Evolutionary conservation across 2,329 filamentous ascomycete genomes (phyloP).

Genomic region (Aaosphaeria pasadenensis): DNA sequence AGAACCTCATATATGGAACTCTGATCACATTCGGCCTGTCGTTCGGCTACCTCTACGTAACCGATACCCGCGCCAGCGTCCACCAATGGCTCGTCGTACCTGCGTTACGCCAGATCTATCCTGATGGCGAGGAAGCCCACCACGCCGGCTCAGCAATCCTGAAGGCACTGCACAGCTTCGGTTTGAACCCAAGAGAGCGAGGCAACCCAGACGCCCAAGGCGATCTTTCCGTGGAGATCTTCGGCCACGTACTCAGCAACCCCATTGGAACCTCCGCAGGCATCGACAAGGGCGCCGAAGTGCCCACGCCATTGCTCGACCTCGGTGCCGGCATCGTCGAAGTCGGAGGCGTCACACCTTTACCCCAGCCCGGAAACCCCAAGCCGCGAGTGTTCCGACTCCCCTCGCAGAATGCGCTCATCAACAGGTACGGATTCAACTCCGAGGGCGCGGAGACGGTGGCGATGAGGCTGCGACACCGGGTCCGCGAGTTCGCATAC

Average conservation of each 20-base stretch:
- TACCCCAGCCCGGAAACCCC: constrained; percentile 85
- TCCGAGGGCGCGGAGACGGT: constrained; percentile 86
- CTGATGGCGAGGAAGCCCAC: constrained; percentile 90
- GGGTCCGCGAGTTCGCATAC: constrained; percentile 75
- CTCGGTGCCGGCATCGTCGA: constrained; percentile 86
- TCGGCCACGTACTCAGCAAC: constrained; percentile 74
- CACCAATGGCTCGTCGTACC: constrained; percentile 57
- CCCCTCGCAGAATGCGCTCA: constrained; percentile 77
- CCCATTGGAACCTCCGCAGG: constrained; percentile 94
- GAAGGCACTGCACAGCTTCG: constrained; percentile 69
- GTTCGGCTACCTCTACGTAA: constrained; percentile 51
- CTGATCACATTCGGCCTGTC: constrained; percentile 48
- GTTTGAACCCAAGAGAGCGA: constrained; percentile 80
- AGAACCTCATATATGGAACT: constrained; percentile 54
- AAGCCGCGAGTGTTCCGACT: constrained; percentile 86
- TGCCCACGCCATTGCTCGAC: constrained; percentile 80
- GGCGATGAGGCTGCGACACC: constrained; percentile 72
- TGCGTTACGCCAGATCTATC: constrained; percentile 61
- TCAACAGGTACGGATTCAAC: constrained; percentile 96
- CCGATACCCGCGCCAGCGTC: constrained; percentile 53
- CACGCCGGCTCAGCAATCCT: constrained; percentile 70
- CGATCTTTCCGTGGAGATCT: constrained; percentile 63
- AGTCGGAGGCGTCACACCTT: constrained; percentile 83
- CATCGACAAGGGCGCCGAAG: constrained; percentile 89
- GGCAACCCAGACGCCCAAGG: constrained; percentile 55